A percentile compares a stretch with the other conserved stretches of the same genome.
Conservation (phyloP, 2,329 filamentous ascomycete species). For the Dothidotthia symphoricarpi region DNA sequence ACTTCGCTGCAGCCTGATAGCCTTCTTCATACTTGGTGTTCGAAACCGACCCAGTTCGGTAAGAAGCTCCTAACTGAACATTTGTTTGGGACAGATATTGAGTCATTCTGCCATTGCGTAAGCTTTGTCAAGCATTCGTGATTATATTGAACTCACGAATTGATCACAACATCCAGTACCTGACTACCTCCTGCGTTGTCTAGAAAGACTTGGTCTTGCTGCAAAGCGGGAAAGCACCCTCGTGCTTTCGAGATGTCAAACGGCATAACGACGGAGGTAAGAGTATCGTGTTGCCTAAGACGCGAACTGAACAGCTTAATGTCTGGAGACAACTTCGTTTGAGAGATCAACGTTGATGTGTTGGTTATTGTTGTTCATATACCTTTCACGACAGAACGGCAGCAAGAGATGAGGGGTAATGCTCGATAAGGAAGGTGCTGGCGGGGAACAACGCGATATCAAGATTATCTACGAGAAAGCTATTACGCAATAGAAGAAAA, state of each 20-base stretch:
- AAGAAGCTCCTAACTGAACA: conserved; percentile 73
- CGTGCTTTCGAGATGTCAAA: conserved; percentile 59
- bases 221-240: conserved; percentile 66
- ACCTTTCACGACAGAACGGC: no score
- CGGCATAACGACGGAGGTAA: background rate
- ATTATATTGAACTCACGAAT: conserved; percentile 52
- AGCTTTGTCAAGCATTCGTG: background rate
- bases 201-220: conserved; percentile 66
- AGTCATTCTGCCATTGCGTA: conserved; percentile 48
- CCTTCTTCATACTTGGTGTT: conserved; percentile 61
- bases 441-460: no score
- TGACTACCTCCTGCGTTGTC: conserved; percentile 80
- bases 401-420: no score
- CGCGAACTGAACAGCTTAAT: no score
- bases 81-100: conserved; percentile 67
- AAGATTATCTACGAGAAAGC: no score
- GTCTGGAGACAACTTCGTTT: no score
- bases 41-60: conserved; percentile 59
- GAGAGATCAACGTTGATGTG: no score
- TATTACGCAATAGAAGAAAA: no score
- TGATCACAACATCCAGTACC: conserved; percentile 63
- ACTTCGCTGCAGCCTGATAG: conserved; percentile 64
- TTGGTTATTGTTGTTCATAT: no score
- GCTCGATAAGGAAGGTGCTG: no score
- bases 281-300: no score